These are phyloP conservation scores for Plasmopara muralis DNA, from an alignment of 352 stramenopile species.

Conservation along the genomic window DNA sequence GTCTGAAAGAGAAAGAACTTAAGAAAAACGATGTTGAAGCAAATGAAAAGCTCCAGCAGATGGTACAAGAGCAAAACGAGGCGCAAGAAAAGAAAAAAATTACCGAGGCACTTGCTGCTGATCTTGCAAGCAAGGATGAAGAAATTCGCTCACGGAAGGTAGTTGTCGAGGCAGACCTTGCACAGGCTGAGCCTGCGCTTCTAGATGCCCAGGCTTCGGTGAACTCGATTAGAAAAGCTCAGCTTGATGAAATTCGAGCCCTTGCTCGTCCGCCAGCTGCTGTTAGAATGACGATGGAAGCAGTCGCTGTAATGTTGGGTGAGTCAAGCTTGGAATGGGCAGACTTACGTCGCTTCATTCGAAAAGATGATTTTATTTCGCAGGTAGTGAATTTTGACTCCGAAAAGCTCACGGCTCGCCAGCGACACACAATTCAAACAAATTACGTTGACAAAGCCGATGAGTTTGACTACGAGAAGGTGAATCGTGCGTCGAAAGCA, in stretches of 20 bases:
- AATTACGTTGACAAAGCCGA: slow-evolving; percentile 94
- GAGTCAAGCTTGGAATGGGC: slow-evolving; percentile 95
- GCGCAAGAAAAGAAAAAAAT: slow-evolving; percentile 95
- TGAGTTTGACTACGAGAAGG: slow-evolving; percentile 89
- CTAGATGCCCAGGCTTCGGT: slow-evolving; percentile 94
- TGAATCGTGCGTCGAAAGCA: slow-evolving; percentile 92
- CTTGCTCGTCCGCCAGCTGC: slow-evolving; percentile 93
- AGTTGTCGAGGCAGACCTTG: slow-evolving; percentile 94
- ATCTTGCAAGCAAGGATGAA: slow-evolving; percentile 93
- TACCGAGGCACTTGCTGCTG: slow-evolving; percentile 91
- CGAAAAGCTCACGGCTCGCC: slow-evolving; percentile 91
- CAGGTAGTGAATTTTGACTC: slow-evolving; percentile 99
- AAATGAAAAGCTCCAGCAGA: slow-evolving; percentile 98
- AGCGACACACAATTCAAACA: slow-evolving; percentile 92
- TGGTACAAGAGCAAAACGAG: slow-evolving; percentile 98
- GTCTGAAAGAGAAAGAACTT: slow-evolving; percentile 91
- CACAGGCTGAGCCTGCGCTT: slow-evolving; percentile 96
- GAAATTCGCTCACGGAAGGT: slow-evolving; percentile 93
- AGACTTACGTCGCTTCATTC: slow-evolving; percentile 96
- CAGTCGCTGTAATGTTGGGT: slow-evolving; percentile 97
- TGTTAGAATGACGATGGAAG: slow-evolving; percentile 96
- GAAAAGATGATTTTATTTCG: slow-evolving; percentile 98
- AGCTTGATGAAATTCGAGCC: slow-evolving; percentile 98
- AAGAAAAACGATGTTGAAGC: slow-evolving; percentile 95
- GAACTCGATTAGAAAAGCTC: slow-evolving; percentile 97